These are phyloP conservation scores for Mucor racemosus DNA, from an alignment of 371 early-diverging fungal genomes.

Conservation along the genomic window DNA sequence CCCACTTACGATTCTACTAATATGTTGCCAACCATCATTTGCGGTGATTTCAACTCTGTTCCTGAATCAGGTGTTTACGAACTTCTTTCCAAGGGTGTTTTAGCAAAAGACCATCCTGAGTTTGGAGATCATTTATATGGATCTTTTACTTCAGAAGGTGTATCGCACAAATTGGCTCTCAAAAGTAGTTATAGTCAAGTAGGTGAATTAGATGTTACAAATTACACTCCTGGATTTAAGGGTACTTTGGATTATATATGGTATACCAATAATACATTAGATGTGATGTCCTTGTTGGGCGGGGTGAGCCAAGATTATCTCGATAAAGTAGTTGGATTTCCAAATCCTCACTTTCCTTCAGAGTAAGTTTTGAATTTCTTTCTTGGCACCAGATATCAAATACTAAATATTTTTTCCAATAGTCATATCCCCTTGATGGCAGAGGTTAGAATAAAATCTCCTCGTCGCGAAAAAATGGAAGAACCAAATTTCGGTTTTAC, in stretches of 20 bases:
- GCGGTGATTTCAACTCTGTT: constrained; percentile 97
- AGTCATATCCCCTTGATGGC: constrained; percentile 64
- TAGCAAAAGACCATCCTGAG: constrained; percentile 83
- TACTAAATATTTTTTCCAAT: constrained; percentile 15
- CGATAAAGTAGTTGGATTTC: constrained; percentile 87
- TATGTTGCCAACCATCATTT: constrained; percentile 71
- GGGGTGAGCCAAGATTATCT: constrained; percentile 84
- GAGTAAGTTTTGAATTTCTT: constrained; percentile 64
- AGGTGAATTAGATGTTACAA: constrained; percentile 90
- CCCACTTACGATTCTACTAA: constrained; percentile 37
- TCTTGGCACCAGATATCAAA: not conserved
- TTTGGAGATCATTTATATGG: constrained; percentile 83
- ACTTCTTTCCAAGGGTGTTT: constrained; percentile 70
- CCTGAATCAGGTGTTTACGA: constrained; percentile 93
- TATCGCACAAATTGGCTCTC: constrained; percentile 78
- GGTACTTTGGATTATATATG: constrained; percentile 99
- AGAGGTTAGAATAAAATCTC: constrained; percentile 49
- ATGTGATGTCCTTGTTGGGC: constrained; percentile 82
- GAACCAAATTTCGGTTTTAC: constrained; percentile 24
- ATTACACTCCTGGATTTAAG: constrained; percentile 88
- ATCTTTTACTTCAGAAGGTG: constrained; percentile 80
- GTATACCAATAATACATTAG: constrained; percentile 78
- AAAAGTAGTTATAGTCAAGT: constrained; percentile 81
- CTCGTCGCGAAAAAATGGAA: constrained; percentile 26
- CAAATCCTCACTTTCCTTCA: constrained; percentile 91